Evolutionary conservation across 352 stramenopile genomes (phyloP), one percentile per base, ranked within the genome.

Genomic region (Phytopythium montanum): DNA sequence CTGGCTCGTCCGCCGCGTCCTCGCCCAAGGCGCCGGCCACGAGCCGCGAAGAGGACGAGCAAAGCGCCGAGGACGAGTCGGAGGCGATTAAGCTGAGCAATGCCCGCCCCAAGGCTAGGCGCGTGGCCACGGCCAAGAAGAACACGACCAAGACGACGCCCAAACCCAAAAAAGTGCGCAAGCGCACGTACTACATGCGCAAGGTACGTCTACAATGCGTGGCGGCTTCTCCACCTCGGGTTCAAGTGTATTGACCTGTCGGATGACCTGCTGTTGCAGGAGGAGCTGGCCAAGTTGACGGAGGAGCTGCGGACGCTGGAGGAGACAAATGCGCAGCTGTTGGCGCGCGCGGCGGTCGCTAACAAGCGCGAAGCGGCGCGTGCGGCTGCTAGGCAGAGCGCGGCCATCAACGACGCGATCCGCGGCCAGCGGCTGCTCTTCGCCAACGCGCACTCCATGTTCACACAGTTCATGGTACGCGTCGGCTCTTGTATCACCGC

Each of bases 101-200:
- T 14, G 9, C 7, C 19, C 5, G 19, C 19, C n/a, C 38, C 14
- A 44, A 44, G 14, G 34, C 34, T 14, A 9, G 14, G 5, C 2
- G 14, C 14, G 38, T 6, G 38, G 12, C 14, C 38, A 18, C 14
- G 8, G 38, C 13, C 39, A 46, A 46, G 39, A 26, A 46, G 39
- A 46, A 21, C 42, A 26, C 46, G 28, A 26, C n/a, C 26, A 16
- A 21, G 26, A 38, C 34, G 26, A 23, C 42, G 51, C 39, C 42
- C 6, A 67, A 70, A 44, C 55, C 60, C 54, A 72, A 69, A 39
- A 69, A 72, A 25, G 57, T 48, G 26, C 49, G 68, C 44, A 75
- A 79, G 63, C 67, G 73, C 21, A 81, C 70, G 19, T 81, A 81
- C 31, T 81, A 81, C 60, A 69, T 76, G 61, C 73, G 73, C 51